Conservation (phyloP, 139 green algal genomes). For the Mesotaenium endlicherianum region DNA sequence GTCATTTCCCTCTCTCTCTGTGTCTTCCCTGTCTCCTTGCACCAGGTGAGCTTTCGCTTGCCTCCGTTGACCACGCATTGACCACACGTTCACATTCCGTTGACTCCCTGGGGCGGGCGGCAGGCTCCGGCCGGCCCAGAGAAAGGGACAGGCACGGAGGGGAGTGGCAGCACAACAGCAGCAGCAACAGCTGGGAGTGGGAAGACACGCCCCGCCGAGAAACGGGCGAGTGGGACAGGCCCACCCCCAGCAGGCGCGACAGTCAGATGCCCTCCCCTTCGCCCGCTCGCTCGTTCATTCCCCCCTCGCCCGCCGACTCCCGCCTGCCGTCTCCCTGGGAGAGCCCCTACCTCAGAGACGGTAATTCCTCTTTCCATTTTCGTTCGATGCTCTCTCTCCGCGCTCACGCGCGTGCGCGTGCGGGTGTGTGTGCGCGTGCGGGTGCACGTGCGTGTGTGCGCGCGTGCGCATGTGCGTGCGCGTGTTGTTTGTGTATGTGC, state of each 20-base stretch:
- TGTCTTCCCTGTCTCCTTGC: not conserved
- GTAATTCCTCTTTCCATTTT: no score
- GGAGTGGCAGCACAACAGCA: not conserved
- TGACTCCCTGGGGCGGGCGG: no score
- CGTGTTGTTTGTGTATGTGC: no score
- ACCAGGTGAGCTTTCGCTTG: not conserved
- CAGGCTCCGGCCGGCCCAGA: not conserved
- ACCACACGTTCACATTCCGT: no score
- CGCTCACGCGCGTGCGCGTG: no score
- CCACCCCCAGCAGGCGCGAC: not conserved
- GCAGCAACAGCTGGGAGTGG: slow-evolving; percentile 9
- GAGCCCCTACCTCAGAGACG: no score
- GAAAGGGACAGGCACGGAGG: not conserved
- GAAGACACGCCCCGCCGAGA: slow-evolving; percentile 19
- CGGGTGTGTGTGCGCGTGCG: no score
- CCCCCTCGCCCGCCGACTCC: slow-evolving; percentile 27
- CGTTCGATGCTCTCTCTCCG: no score
- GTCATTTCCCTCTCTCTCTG: not conserved
- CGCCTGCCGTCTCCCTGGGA: slow-evolving; percentile 41
- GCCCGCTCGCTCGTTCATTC: slow-evolving; percentile 30
- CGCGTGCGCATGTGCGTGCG: no score
- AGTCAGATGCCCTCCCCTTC: not conserved
- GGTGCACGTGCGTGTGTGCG: no score
- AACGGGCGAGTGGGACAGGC: slow-evolving; percentile 4
- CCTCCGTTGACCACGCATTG: no score